These are phyloP conservation scores for Gentiana macrophylla DNA, from an alignment of 257 asterid genomes.

Conservation along the genomic window DNA sequence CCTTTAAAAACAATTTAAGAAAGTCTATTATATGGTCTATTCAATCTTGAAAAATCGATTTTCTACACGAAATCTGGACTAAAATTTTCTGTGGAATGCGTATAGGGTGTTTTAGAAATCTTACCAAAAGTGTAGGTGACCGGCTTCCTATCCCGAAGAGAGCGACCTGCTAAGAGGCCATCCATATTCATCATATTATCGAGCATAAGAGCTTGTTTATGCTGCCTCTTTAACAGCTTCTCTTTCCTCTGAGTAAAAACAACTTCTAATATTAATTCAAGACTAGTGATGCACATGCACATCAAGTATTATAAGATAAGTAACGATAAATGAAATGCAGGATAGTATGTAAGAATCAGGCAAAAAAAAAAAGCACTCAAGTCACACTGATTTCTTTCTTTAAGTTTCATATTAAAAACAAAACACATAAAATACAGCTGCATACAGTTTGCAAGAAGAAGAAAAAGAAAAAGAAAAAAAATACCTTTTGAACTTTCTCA, in stretches of 20 bases:
- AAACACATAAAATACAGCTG: not conserved
- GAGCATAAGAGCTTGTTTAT: constrained; percentile 89
- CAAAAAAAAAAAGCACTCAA: no score
- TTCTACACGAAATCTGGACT: no score
- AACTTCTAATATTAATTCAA: constrained; percentile 13
- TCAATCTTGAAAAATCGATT: no score
- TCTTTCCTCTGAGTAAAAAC: constrained; percentile 65
- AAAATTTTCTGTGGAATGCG: no score
- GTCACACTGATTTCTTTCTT: no score
- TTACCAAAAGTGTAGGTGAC: constrained; percentile 92
- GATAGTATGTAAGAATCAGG: no score
- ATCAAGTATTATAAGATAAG: no score
- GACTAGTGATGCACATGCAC: not conserved
- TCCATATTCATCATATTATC: constrained; percentile 66
- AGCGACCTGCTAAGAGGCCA: constrained; percentile 67
- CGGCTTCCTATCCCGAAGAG: constrained; percentile 91
- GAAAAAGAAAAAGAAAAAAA: no score
- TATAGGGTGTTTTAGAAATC: constrained; percentile 3
- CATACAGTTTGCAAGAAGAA: constrained; percentile 10
- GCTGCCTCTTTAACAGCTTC: constrained; percentile 77
- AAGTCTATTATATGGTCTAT: no score
- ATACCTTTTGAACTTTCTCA: constrained; percentile 90
- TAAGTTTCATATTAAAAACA: no score
- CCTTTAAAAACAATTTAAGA: no score
- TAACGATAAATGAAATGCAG: not conserved